Conservation (phyloP, 805 yeast genomes). For the Starmerella stigmatis region DNA sequence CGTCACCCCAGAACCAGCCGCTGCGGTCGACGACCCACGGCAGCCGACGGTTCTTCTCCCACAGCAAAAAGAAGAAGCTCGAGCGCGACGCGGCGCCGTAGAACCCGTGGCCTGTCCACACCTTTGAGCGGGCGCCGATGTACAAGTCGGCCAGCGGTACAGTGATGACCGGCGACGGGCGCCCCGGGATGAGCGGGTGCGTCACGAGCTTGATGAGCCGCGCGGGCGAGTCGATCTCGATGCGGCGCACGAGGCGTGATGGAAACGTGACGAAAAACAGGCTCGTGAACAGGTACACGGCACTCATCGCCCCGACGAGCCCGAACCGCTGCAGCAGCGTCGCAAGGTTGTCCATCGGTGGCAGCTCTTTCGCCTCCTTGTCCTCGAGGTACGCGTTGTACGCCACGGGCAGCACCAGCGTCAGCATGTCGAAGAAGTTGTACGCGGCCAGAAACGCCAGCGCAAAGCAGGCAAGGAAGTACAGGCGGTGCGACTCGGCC, state of each 20-base stretch:
- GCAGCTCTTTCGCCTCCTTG: constrained; percentile 33
- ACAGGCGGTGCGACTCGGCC: constrained; percentile 71
- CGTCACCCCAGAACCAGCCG: constrained; percentile 91
- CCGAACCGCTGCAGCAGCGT: constrained; percentile 32
- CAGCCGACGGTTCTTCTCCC: constrained; percentile 43
- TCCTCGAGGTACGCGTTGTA: constrained; percentile 45
- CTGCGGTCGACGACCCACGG: constrained; percentile 76
- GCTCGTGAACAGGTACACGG: constrained; percentile 36
- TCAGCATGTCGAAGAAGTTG: constrained; percentile 45
- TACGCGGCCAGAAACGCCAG: constrained; percentile 62
- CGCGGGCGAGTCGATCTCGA: constrained; percentile 56
- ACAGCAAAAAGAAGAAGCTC: constrained; percentile 61
- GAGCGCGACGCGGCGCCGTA: constrained; percentile 72
- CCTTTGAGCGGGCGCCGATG: constrained; percentile 52
- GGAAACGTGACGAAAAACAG: constrained; percentile 46
- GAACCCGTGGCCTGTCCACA: constrained; percentile 81
- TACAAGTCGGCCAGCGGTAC: constrained; percentile 48
- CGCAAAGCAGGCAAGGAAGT: constrained; percentile 58
- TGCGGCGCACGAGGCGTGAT: constrained; percentile 58
- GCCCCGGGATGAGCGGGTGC: constrained; percentile 65
- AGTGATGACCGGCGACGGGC: constrained; percentile 64
- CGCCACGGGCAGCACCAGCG: constrained; percentile 45
- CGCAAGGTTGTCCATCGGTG: constrained; percentile 33
- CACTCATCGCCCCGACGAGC: constrained; percentile 32
- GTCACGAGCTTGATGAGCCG: constrained; percentile 56